Base-by-base conservation (phyloP, 176 grass and related monocot genomes). In the Tillandsia fasciculata region DNA sequence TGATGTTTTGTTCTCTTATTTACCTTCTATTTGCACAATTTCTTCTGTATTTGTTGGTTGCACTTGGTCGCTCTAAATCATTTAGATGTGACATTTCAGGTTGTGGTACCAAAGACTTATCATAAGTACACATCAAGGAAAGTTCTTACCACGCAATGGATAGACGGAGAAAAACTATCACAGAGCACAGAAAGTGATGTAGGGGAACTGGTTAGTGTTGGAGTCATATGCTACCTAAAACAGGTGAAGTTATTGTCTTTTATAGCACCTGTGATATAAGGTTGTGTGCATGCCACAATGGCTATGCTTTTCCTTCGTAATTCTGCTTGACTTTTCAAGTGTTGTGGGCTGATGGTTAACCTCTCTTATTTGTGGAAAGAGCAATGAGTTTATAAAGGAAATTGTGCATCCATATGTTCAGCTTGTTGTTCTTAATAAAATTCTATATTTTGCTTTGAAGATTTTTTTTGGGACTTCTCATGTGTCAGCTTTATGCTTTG, bases 181-280 rank as follows among this genome's bases (percentile, higher is more conserved):
- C 93, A 97, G 11, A 97, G 93, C 70, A 92, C 84, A 24, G 93
- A 92, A 81, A 81, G 71, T 68, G 89, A 92, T 79, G 93, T 97
- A 65, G 93, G 93, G 23, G 91, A 87, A 11, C 79, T 97, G 69
- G 93, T 97, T 72, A 97, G 75, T 77, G 89, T 92, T 49, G 93
- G 93, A 72, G 93, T 97, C n/a, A 92, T 97, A 85, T 97, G 93
- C 89, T 97, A 97, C 50, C 81, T 97, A 72, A 97, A 97, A 28
- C 93, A 97, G 93, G 93, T 97, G 58, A 52, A 52, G 24, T 72
- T 59, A 51, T 50, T 42, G 33, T 42, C 33, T 42, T 42, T 42
- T 42, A 6, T 42, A 42, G 4, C 33, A 42, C 33, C 33, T 42
- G 7, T 42, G 33, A 42, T 42, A 42, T 42, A 42, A 42, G 7